Evolutionary conservation across 73 alveolate genomes (phyloP).

Genomic region (Effrenium voratum): DNA sequence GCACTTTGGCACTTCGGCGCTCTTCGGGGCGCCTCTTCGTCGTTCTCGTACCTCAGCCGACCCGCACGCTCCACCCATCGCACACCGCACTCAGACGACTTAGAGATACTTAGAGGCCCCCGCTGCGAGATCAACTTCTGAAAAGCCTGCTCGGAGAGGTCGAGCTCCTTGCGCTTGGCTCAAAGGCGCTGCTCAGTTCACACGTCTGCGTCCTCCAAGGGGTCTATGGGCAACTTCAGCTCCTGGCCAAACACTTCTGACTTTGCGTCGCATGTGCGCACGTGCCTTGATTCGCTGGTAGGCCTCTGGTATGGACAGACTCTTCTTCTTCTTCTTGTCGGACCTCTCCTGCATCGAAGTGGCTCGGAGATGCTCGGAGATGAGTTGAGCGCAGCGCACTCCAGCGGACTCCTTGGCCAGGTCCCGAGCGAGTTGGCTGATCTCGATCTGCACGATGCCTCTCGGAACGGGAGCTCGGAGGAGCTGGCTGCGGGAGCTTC

Average conservation of each 20-base stretch:
- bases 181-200: background rate
- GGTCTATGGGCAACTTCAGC: constrained; percentile 71
- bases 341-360: constrained; percentile 19
- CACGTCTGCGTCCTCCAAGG: constrained; percentile 35
- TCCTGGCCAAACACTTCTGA: background rate
- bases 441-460: constrained; percentile 78
- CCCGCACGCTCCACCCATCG: background rate
- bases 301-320: constrained; percentile 66
- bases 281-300: constrained; percentile 51
- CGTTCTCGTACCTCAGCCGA: constrained; percentile 55
- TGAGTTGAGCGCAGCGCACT: too few species aligned
- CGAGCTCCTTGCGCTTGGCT: constrained; percentile 32
- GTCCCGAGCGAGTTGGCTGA: constrained; percentile 70
- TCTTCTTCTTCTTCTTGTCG: constrained; percentile 57
- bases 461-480: too few species aligned
- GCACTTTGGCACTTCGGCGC: background rate
- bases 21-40: constrained; percentile 38
- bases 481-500: too few species aligned
- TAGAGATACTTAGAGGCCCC: too few species aligned
- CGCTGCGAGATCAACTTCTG: constrained; percentile 46
- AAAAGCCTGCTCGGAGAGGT: constrained; percentile 59
- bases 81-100: too few species aligned
- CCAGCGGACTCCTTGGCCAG: constrained; percentile 15
- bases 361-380: too few species aligned
- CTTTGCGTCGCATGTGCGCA: background rate